A percentile compares a stretch with the other conserved stretches of the same genome.
These are phyloP conservation scores for Alternaria brassicae DNA, from an alignment of 2,329 filamentous ascomycete species.

Conservation along the genomic window DNA sequence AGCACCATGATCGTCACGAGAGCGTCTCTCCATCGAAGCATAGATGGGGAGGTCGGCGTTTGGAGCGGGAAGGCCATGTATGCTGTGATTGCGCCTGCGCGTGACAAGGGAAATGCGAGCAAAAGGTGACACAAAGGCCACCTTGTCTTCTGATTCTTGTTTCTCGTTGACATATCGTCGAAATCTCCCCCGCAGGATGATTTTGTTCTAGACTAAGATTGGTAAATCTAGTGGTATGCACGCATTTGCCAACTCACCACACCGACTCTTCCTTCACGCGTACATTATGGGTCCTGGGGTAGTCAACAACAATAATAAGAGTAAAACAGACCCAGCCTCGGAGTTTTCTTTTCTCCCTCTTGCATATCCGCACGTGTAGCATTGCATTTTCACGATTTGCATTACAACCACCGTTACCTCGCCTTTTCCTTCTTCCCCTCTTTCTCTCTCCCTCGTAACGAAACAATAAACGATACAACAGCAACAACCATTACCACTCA, in stretches of 20 bases:
- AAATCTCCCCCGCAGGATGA: neutral
- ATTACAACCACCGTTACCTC: neutral
- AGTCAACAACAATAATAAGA: neutral
- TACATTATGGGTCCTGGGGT: neutral
- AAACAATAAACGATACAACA: neutral
- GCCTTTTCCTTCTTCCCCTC: neutral
- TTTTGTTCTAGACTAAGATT: neutral
- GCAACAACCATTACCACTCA: neutral
- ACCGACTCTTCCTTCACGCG: slow-evolving; percentile 1
- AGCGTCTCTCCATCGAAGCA: neutral
- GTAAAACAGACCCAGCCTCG: neutral
- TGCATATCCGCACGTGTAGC: neutral
- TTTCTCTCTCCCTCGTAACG: neutral
- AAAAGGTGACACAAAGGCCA: neutral
- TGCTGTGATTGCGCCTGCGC: neutral
- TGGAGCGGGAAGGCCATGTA: neutral
- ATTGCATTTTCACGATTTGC: neutral
- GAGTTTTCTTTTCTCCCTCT: neutral
- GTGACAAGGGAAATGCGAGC: neutral
- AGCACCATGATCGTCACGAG: neutral
- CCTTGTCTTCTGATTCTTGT: neutral
- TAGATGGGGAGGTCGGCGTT: neutral
- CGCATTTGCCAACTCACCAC: slow-evolving; percentile 3
- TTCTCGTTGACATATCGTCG: neutral
- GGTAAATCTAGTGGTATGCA: neutral